A percentile compares a stretch with the other conserved stretches of the same genome.
Evolutionary conservation across 1,284 basidiomycete species (phyloP).

Genomic region (Pascua sp.): DNA sequence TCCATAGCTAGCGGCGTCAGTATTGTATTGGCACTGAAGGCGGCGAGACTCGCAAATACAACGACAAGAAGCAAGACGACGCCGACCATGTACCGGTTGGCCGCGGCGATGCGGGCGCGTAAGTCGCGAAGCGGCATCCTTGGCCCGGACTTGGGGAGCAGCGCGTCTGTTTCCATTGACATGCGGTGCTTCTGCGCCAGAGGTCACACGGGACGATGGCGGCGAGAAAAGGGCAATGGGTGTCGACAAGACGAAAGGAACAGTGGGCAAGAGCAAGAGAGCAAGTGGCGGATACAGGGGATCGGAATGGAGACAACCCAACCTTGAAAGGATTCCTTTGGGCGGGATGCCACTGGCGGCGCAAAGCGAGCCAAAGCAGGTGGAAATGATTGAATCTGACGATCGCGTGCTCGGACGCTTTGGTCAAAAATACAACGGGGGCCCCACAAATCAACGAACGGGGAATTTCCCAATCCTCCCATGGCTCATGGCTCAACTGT

Average conservation of each 20-base stretch:
- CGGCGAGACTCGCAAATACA: conserved; percentile 21
- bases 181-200: too few relatives aligned
- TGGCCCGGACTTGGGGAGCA: not conserved
- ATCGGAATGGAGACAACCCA: too few relatives aligned
- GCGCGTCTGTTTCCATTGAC: conserved; percentile 7
- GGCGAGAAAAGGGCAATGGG: not conserved
- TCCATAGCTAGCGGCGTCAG: conserved; percentile 37
- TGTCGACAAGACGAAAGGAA: too few relatives aligned
- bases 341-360: not conserved
- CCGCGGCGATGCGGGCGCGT: conserved; percentile 1
- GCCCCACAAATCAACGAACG: too few relatives aligned
- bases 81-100: conserved; percentile 33
- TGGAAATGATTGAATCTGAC: not conserved
- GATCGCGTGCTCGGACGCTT: not conserved
- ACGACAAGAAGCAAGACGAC: conserved; percentile 33
- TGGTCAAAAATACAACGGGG: too few relatives aligned
- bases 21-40: too few relatives aligned
- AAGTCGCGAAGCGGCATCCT: conserved; percentile 2
- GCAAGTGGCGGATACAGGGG: too few relatives aligned
- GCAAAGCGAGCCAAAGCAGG: too few relatives aligned
- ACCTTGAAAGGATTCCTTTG: too few relatives aligned
- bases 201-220: not conserved
- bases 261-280: not conserved
- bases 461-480: too few relatives aligned
- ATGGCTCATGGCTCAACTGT: too few relatives aligned